These are phyloP conservation scores for Shiraia sp. DNA, from an alignment of 2,329 filamentous ascomycete species.

Conservation along the genomic window DNA sequence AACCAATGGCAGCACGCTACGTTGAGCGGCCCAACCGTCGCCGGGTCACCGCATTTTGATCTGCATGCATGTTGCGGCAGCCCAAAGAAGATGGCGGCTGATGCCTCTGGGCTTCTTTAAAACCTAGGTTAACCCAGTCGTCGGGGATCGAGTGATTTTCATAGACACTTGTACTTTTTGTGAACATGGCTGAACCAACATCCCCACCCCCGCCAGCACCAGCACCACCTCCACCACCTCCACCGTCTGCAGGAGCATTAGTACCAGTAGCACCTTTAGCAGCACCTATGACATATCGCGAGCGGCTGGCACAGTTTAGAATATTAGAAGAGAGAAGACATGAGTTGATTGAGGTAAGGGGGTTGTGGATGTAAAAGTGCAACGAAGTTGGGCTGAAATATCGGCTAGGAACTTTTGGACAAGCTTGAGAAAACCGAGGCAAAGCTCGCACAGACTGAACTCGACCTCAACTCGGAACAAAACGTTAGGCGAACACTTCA, in stretches of 20 bases:
- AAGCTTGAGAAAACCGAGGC: constrained; percentile 45
- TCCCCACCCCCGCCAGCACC: constrained; percentile 11
- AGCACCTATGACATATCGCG: constrained; percentile 32
- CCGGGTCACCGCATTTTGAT: constrained; percentile 39
- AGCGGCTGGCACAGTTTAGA: constrained; percentile 40
- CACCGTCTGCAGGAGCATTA: constrained; percentile 12
- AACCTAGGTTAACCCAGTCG: constrained; percentile 31
- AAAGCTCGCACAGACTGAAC: constrained; percentile 40
- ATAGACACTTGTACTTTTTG: constrained; percentile 11
- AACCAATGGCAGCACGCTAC: constrained; percentile 42
- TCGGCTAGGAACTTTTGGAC: constrained; percentile 38
- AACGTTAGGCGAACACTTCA: constrained; percentile 43
- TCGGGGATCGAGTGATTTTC: constrained; percentile 4
- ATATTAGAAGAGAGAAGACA: constrained; percentile 43
- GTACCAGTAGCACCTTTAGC: constrained; percentile 11
- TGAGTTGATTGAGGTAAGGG: constrained; percentile 41
- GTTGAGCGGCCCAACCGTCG: constrained; percentile 37
- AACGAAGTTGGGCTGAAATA: background rate
- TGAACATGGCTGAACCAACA: constrained; percentile 14
- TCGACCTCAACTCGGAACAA: constrained; percentile 44
- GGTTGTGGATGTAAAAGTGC: background rate
- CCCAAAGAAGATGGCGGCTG: constrained; percentile 22
- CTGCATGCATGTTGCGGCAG: constrained; percentile 35
- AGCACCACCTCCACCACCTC: constrained; percentile 9
- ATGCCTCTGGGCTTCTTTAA: constrained; percentile 27